Evolutionary conservation across 2,329 filamentous ascomycete species (phyloP), one percentile per base, ranked within the genome.

Genomic region (Corinectria fuckeliana): DNA sequence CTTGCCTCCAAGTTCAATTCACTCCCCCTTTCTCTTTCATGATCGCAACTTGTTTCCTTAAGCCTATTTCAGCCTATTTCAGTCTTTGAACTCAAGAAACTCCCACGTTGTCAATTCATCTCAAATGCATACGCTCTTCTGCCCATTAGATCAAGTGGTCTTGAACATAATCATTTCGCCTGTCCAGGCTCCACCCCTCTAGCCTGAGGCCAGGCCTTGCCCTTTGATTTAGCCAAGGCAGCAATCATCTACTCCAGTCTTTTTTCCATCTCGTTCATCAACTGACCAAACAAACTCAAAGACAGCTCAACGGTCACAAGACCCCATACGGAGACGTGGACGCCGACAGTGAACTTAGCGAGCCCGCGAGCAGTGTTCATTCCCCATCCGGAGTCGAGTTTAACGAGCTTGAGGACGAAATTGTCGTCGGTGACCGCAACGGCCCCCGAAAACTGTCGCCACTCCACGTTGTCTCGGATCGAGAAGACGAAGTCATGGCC

Each of bases 401-500:
- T 38, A 72, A 76, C 63, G 73, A 78, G 20, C 77, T 81, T 2
- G 78, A 82, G 54, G 83, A 85, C 65, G 82, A 85, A 67, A 85
- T 85, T 47, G 75, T 85, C 7, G 82, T 85, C 6, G 78, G 78
- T 14, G 78, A 76, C 10, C 77, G 78, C 28, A 80, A 81, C 62
- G 75, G 70, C 5, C 58, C 67, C 9, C 69, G 67, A 47, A 80
- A 78, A 60, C 69, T 72, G 1, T 78, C 77, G 4, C 75, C 76
- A 6, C 63, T 67, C 30, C 74, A 64, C 20, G 67, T 67, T 21
- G 64, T 67, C 6, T 77, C 77, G 5, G 67, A 68, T 8, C 66
- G 72, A 4, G 81, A 80, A 28, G 82, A 84, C 64, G 73, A 76
- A 20, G 74, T 71, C 8, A 81, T 82, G 78, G 72, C 72, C 1